Percentiles rank a stretch among this genome's conserved stretches.
Conservation (phyloP, 371 early-diverging fungal species). For the Umbelopsis sp. region DNA sequence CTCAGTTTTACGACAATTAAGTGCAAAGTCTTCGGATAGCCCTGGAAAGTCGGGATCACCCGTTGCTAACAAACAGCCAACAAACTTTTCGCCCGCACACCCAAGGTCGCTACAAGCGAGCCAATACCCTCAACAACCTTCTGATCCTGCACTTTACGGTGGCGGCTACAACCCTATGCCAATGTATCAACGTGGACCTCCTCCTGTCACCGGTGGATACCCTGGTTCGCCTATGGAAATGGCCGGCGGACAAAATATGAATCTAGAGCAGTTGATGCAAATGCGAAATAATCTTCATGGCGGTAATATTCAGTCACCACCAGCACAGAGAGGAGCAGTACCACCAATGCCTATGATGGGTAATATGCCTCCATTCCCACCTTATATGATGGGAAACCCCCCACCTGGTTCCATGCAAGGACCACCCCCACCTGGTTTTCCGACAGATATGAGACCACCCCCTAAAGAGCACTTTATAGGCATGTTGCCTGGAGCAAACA, state of each 20-base stretch:
- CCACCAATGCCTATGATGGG: constrained; percentile 26
- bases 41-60: constrained; percentile 27
- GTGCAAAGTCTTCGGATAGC: constrained; percentile 52
- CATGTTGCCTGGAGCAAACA: constrained; percentile 20
- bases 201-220: constrained; percentile 19
- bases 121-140: constrained; percentile 22
- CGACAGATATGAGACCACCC: constrained; percentile 19
- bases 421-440: constrained; percentile 17
- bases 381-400: constrained; percentile 15
- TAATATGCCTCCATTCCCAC: constrained; percentile 21
- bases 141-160: constrained; percentile 18
- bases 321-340: constrained; percentile 20
- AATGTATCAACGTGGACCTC: constrained; percentile 22
- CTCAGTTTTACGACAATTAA: constrained; percentile 68
- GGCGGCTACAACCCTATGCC: constrained; percentile 21
- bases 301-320: constrained; percentile 14
- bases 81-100: constrained; percentile 6
- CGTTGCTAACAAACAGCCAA: constrained; percentile 20
- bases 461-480: constrained; percentile 16
- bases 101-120: constrained; percentile 10
- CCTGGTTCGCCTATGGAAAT: constrained; percentile 22
- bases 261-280: constrained; percentile 26
- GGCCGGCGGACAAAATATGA: constrained; percentile 24
- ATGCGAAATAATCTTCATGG: constrained; percentile 16
- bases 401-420: constrained; percentile 10